Conservation (phyloP, 805 yeast species). For the Torulaspora microellipsoides region DNA sequence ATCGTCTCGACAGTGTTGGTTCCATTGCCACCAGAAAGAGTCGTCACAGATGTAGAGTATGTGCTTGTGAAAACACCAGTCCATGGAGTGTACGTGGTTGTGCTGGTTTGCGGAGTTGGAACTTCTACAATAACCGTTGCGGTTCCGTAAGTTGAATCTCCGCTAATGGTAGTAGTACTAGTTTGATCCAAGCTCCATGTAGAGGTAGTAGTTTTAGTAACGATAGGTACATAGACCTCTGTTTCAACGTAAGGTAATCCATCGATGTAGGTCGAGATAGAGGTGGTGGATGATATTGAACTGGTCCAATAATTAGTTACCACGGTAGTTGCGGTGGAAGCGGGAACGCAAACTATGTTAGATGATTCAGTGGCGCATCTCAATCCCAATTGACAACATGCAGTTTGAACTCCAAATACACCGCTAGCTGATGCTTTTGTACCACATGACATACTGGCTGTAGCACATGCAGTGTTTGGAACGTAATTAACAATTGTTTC, state of each 20-base stretch:
- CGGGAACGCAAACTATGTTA: slow-evolving; percentile 9
- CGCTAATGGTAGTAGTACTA: slow-evolving; percentile 7
- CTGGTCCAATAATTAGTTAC: slow-evolving; percentile 10
- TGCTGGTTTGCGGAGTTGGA: not conserved
- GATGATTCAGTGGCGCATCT: slow-evolving; percentile 10
- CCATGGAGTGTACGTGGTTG: slow-evolving; percentile 12
- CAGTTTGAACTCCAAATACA: slow-evolving; percentile 9
- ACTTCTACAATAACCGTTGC: slow-evolving; percentile 13
- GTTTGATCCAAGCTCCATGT: slow-evolving; percentile 7
- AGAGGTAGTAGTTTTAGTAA: slow-evolving; percentile 6
- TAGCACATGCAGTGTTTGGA: slow-evolving; percentile 9
- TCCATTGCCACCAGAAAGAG: slow-evolving; percentile 12
- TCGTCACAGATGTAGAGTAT: slow-evolving; percentile 9
- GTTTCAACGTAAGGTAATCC: slow-evolving; percentile 8
- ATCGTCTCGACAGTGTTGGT: slow-evolving; percentile 10
- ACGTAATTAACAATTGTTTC: slow-evolving; percentile 6
- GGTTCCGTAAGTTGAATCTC: slow-evolving; percentile 7
- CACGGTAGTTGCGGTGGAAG: slow-evolving; percentile 5
- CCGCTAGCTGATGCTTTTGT: not conserved
- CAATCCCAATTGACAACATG: slow-evolving; percentile 10
- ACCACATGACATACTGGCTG: slow-evolving; percentile 6
- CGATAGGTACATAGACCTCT: slow-evolving; percentile 6
- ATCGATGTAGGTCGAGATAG: slow-evolving; percentile 5
- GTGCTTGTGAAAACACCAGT: slow-evolving; percentile 14
- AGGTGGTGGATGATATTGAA: slow-evolving; percentile 3